phyloP scores from a whole-genome alignment of 2,329 filamentous ascomycete species.

The Aspergillus fischeri region DNA sequence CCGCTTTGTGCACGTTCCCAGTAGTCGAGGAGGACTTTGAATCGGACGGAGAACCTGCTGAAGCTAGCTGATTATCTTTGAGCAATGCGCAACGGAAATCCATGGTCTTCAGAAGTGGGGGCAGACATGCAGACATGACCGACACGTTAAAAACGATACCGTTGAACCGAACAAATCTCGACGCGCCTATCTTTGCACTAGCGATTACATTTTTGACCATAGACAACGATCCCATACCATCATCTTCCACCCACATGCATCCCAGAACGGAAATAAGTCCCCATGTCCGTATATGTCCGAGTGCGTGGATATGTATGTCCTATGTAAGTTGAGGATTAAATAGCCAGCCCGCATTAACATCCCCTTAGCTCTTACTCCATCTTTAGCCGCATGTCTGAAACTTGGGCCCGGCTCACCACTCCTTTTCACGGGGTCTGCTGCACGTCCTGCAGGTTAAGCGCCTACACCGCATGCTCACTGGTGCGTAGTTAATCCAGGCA shows the following conservation, averaged over 20 bases:
- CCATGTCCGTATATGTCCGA: neutral
- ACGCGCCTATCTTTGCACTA: neutral
- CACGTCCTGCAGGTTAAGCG: neutral
- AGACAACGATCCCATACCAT: neutral
- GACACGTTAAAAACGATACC: neutral
- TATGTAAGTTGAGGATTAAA: neutral
- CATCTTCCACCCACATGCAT: neutral
- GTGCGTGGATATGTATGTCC: neutral
- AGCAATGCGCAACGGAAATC: neutral
- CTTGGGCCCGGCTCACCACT: neutral
- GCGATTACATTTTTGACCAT: neutral
- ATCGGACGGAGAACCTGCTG: conserved; percentile 43
- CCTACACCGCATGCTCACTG: neutral
- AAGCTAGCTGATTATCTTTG: neutral
- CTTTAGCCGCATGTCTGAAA: neutral
- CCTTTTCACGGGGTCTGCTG: neutral
- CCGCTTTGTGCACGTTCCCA: conserved; percentile 86
- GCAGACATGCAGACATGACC: neutral
- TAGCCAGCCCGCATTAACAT: neutral
- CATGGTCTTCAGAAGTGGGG: neutral
- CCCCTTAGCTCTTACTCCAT: neutral
- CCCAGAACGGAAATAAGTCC: neutral
- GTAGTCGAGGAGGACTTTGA: conserved; percentile 76
- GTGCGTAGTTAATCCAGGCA: neutral
- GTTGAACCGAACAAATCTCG: neutral